A percentile compares a stretch with the other conserved stretches of the same genome.
These are phyloP conservation scores for Candida jianshihensis DNA, from an alignment of 805 yeast genomes.

Conservation along the genomic window DNA sequence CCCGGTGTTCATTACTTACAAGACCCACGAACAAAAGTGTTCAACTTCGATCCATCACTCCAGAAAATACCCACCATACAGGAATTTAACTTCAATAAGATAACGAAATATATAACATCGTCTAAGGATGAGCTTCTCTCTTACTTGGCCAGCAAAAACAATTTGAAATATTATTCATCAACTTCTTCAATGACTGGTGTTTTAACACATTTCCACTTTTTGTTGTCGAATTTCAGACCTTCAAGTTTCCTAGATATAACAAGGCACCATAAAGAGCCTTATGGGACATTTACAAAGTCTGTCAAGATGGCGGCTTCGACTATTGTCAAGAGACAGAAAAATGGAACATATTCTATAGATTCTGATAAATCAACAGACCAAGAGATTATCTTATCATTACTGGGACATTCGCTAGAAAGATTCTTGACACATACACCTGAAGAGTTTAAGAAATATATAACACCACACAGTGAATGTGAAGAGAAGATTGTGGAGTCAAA, in stretches of 20 bases:
- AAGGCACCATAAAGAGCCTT: conserved; percentile 32
- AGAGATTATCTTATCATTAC: conserved; percentile 59
- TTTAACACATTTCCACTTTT: conserved; percentile 65
- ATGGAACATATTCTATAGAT: conserved; percentile 56
- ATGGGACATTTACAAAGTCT: conserved; percentile 34
- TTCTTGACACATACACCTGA: conserved; percentile 55
- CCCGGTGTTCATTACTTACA: conserved; percentile 75
- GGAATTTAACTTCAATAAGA: conserved; percentile 55
- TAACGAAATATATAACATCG: conserved; percentile 57
- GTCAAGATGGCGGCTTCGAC: conserved; percentile 48
- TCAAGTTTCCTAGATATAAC: conserved; percentile 41
- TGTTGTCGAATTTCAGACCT: conserved; percentile 56
- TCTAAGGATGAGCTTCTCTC: conserved; percentile 54
- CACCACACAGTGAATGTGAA: conserved; percentile 10
- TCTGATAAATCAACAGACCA: conserved; percentile 60
- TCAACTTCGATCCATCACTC: conserved; percentile 59
- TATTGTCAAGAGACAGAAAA: conserved; percentile 38
- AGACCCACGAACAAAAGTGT: conserved; percentile 71
- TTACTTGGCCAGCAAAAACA: conserved; percentile 33
- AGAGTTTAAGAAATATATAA: conserved; percentile 37
- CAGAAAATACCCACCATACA: conserved; percentile 53
- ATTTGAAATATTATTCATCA: conserved; percentile 54
- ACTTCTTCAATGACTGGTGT: conserved; percentile 84
- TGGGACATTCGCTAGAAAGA: conserved; percentile 78
- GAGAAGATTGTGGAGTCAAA: conserved; percentile 13